A percentile compares a stretch with the other conserved stretches of the same genome.
Conservation (phyloP, 495 filamentous ascomycete genomes). For the Paragyromitra xinjiangensis region DNA sequence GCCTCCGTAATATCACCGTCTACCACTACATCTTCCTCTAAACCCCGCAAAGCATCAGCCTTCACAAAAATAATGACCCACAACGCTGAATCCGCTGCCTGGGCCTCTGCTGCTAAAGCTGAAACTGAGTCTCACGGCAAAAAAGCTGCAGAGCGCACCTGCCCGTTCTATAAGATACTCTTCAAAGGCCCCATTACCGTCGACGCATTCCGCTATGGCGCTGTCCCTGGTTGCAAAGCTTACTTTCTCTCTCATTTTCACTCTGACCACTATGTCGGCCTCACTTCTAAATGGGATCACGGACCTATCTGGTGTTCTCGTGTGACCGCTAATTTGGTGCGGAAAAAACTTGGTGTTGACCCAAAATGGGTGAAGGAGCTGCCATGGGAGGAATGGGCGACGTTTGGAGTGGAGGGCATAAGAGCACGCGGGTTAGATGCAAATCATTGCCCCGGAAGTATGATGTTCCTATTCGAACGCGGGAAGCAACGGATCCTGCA, state of each 20-base stretch:
- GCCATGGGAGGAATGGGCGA: constrained; percentile 77
- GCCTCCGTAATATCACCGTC: constrained; percentile 73
- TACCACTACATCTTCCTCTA: constrained; percentile 74
- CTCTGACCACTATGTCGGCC: constrained; percentile 93
- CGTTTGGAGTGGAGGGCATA: constrained; percentile 78
- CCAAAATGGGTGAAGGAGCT: constrained; percentile 85
- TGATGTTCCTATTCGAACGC: constrained; percentile 92
- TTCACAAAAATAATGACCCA: constrained; percentile 92
- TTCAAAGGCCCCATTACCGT: constrained; percentile 91
- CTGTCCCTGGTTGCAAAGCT: constrained; percentile 87
- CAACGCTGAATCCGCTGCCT: constrained; percentile 88
- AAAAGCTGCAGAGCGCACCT: constrained; percentile 85
- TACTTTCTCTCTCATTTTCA: constrained; percentile 99
- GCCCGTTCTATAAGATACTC: constrained; percentile 98
- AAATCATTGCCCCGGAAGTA: constrained; percentile 96
- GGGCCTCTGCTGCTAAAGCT: constrained; percentile 83
- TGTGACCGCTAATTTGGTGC: constrained; percentile 88
- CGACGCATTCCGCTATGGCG: constrained; percentile 95
- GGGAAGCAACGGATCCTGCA: constrained; percentile 82
- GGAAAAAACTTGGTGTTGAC: constrained; percentile 83
- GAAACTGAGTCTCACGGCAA: constrained; percentile 84
- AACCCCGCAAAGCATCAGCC: constrained; percentile 74
- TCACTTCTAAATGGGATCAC: constrained; percentile 87
- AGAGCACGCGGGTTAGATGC: constrained; percentile 93
- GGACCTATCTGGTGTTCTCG: constrained; percentile 96